These are phyloP conservation scores for Calonectria crousiana DNA, from an alignment of 2,329 filamentous ascomycete species.

Conservation along the genomic window DNA sequence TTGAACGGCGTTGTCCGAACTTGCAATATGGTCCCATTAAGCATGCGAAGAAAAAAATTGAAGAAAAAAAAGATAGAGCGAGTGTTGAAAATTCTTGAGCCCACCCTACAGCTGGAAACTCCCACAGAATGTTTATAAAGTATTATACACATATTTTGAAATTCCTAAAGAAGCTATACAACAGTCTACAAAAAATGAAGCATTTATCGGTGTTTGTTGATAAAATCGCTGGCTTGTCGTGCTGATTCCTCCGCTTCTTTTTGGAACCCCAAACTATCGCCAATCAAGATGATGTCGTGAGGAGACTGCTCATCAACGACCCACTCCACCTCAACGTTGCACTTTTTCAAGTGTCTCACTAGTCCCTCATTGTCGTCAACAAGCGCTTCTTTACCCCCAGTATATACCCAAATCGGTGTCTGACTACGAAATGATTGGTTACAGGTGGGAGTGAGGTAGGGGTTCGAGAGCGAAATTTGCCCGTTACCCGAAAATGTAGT, in stretches of 20 bases:
- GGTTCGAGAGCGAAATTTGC: background rate
- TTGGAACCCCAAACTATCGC: background rate
- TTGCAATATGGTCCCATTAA: background rate
- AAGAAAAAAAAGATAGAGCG: background rate
- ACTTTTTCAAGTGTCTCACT: background rate
- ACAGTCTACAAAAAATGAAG: too few species aligned
- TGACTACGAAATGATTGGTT: background rate
- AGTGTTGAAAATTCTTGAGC: background rate
- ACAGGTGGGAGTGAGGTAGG: background rate
- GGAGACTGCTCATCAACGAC: background rate
- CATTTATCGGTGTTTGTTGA: background rate
- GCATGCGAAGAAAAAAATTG: background rate
- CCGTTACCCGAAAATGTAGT: background rate
- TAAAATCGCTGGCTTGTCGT: background rate
- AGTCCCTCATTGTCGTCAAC: background rate
- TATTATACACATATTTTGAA: background rate
- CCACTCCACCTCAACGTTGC: background rate
- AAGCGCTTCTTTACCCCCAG: background rate
- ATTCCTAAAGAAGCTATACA: background rate
- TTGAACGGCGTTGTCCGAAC: background rate
- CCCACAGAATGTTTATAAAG: too few species aligned
- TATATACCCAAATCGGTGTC: background rate
- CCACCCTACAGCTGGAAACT: background rate
- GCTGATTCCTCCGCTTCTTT: background rate
- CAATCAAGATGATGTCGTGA: slow-evolving; percentile 4